Evolutionary conservation across 2,329 filamentous ascomycete species (phyloP).

Genomic region (Emergomyces orientalis): DNA sequence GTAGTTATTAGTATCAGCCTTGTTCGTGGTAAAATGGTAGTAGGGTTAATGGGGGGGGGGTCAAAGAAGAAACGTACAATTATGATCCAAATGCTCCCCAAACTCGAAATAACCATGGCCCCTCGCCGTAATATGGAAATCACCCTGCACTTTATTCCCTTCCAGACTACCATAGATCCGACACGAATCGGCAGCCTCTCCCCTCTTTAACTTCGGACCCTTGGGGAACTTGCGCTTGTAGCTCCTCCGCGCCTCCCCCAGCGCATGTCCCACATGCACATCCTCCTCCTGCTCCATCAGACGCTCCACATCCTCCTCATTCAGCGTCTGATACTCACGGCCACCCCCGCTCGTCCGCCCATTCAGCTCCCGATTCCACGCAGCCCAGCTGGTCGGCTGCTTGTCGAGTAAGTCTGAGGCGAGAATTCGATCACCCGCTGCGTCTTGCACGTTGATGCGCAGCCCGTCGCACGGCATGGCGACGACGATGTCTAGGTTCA

Average conservation of each 20-base stretch:
- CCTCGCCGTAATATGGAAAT: conserved; percentile 93
- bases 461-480: conserved; percentile 78
- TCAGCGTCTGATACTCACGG: conserved; percentile 45
- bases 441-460: conserved; percentile 96
- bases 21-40: conserved; percentile 9
- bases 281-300: conserved; percentile 49
- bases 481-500: conserved; percentile 92
- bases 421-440: conserved; percentile 81
- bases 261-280: conserved; percentile 85
- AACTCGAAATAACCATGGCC: conserved; percentile 89
- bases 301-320: conserved; percentile 54
- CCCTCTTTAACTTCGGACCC: conserved; percentile 57
- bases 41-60: not conserved
- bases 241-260: conserved; percentile 61
- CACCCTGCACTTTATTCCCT: conserved; percentile 92
- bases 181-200: conserved; percentile 61
- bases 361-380: conserved; percentile 68
- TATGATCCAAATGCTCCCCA: conserved; percentile 72
- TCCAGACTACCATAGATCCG: conserved; percentile 83
- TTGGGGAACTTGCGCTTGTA: conserved; percentile 57
- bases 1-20: too few relatives aligned
- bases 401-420: conserved; percentile 64
- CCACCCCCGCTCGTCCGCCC: conserved; percentile 48
- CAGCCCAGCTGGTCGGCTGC: conserved; percentile 69
- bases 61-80: conserved; percentile 45